Percentiles rank a stretch among this genome's conserved stretches.
These are phyloP conservation scores for Trichophyton mentagrophytes DNA, from an alignment of 2,329 filamentous ascomycete species.

Conservation along the genomic window DNA sequence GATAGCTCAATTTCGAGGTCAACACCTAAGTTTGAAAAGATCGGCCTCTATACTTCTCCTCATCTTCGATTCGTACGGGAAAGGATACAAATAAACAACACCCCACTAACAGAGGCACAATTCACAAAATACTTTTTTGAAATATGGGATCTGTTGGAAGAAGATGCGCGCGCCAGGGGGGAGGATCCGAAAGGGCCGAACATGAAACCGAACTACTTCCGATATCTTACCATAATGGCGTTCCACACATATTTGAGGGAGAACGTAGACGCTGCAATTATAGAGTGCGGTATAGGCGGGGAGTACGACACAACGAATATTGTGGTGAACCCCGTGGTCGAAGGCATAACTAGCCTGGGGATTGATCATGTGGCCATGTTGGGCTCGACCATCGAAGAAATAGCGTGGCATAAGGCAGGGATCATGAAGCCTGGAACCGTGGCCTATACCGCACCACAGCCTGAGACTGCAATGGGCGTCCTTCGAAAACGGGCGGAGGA, in stretches of 20 bases:
- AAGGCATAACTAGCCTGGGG: slow-evolving; percentile 66
- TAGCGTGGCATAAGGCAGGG: slow-evolving; percentile 86
- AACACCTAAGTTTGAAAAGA: slow-evolving; percentile 35
- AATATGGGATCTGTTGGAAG: slow-evolving; percentile 59
- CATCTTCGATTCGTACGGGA: slow-evolving; percentile 75
- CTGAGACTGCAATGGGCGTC: slow-evolving; percentile 42
- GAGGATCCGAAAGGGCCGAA: slow-evolving; percentile 37
- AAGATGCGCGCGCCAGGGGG: slow-evolving; percentile 41
- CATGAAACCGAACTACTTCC: slow-evolving; percentile 81
- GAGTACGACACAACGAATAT: slow-evolving; percentile 91
- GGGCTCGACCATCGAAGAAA: slow-evolving; percentile 64
- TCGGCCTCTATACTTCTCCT: slow-evolving; percentile 76
- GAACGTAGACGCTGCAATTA: slow-evolving; percentile 62
- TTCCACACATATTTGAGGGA: slow-evolving; percentile 69
- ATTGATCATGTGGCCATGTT: slow-evolving; percentile 77
- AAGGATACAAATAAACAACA: slow-evolving; percentile 67
- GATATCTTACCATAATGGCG: slow-evolving; percentile 78
- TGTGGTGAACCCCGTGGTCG: slow-evolving; percentile 54
- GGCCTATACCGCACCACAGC: slow-evolving; percentile 51
- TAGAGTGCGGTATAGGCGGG: slow-evolving; percentile 90
- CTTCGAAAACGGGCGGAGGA: slow-evolving; percentile 44
- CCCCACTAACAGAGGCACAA: slow-evolving; percentile 51
- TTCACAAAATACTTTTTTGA: slow-evolving; percentile 75
- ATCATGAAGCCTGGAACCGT: slow-evolving; percentile 60
- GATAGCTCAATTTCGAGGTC: slow-evolving; percentile 18